Conservation (phyloP, 2,329 filamentous ascomycete genomes). For the Teratosphaeria viscida region DNA sequence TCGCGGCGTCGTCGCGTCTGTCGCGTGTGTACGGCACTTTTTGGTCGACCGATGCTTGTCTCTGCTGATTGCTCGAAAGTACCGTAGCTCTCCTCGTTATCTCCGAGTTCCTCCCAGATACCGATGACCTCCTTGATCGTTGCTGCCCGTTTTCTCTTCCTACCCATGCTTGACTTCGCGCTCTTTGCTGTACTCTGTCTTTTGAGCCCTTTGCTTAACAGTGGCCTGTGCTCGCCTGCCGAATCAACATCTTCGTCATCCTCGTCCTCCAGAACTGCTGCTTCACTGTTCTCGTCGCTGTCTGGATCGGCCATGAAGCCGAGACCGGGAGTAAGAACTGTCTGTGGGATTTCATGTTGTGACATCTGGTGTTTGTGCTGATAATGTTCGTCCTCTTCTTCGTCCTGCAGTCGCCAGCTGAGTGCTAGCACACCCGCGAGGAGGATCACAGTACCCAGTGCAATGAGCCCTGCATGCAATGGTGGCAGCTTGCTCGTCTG, state of each 20-base stretch:
- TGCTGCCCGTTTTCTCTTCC: slow-evolving; percentile 19
- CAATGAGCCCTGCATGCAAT: slow-evolving; percentile 69
- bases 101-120: slow-evolving; percentile 24
- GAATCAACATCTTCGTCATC: slow-evolving; percentile 3
- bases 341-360: slow-evolving; percentile 38
- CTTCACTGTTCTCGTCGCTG: slow-evolving; percentile 13
- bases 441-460: slow-evolving; percentile 75
- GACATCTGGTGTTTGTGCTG: slow-evolving; percentile 24
- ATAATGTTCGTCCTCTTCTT: slow-evolving; percentile 50
- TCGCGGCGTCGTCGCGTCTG: slow-evolving; percentile 11
- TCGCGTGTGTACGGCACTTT: slow-evolving; percentile 7
- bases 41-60: slow-evolving; percentile 4
- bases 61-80: slow-evolving; percentile 8
- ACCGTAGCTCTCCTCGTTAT: slow-evolving; percentile 14
- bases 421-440: slow-evolving; percentile 80
- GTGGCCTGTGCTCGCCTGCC: slow-evolving; percentile 1
- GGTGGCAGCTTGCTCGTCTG: slow-evolving; percentile 71
- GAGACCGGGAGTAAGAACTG: slow-evolving; percentile 69
- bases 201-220: slow-evolving; percentile 1
- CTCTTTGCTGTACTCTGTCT: slow-evolving; percentile 2
- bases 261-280: slow-evolving; percentile 8
- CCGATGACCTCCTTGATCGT: slow-evolving; percentile 23
- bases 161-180: slow-evolving; percentile 2
- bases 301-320: slow-evolving; percentile 39
- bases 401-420: slow-evolving; percentile 84